Base-by-base conservation (phyloP, 2,329 filamentous ascomycete genomes). In the Colletotrichum sp. region DNA sequence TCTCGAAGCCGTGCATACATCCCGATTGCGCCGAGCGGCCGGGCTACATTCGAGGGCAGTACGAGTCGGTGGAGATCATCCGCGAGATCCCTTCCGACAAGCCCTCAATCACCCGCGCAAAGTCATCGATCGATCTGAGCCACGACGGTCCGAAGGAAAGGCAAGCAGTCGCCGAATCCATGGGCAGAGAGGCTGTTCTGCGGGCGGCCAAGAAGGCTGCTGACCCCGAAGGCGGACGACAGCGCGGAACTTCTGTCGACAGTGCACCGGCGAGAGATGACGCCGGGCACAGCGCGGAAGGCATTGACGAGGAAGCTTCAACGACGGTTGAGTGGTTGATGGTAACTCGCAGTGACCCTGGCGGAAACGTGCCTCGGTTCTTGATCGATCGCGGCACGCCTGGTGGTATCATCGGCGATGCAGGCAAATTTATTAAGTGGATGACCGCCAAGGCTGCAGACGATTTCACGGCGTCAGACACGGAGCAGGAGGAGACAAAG, bases 381-480 rank as follows among this genome's bases (percentile, higher is more conserved):
- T 93, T 98, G 90, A 95, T 98, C n/a, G 96, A 98, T 81, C 93
- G 95, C 82, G 95, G 94, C 34, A 98, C 96, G 0, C 96, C 96
- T 0, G 92, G 90, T 13, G 95, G 95, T 43, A 97, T 98, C 79
- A 90, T 95, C 30, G 89, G 89, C 57, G 96, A 98, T 83, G 94
- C 95, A 0, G 90, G 90, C 69, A 97, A 96, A 83, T 98, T 98
- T 79, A 83, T 97, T 16, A 91, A 95, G 73, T 98, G 96, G 96
- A 80, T 91, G 34, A 86, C 86, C 9, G 82, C 86, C 6, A 87
- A 86, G 75, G 82, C 82, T 12, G 78, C 83, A 16, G 81, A 85
- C 6, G 84, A 84, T 7, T 83, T 87, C 26, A 77, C 79, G 7
- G 75, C 83, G 70, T 71, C 79, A 32, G 73, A 78, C 24, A 36